These are phyloP conservation scores for Gremmenia infestans DNA, from an alignment of 2,329 filamentous ascomycete species.

Conservation along the genomic window DNA sequence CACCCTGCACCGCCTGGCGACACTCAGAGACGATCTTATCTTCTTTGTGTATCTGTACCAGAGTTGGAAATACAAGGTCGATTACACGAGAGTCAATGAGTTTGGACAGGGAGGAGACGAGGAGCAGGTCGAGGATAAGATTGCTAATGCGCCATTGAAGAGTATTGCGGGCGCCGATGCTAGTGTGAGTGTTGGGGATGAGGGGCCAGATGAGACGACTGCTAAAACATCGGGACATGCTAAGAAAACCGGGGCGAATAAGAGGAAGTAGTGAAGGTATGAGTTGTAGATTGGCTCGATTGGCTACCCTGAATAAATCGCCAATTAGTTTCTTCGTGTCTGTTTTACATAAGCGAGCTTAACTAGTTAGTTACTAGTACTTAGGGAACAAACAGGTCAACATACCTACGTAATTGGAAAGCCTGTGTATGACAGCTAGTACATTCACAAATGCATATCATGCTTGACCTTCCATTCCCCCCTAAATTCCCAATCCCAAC, in stretches of 20 bases:
- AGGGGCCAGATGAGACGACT: constrained; percentile 30
- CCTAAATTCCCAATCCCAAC: too few species aligned
- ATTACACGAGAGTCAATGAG: constrained; percentile 91
- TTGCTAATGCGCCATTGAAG: constrained; percentile 33
- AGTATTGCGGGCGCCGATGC: constrained; percentile 18
- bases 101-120: constrained; percentile 98
- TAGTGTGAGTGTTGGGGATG: constrained; percentile 22
- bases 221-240: constrained; percentile 45
- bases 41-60: constrained; percentile 99
- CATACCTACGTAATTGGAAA: neutral
- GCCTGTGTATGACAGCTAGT: too few species aligned
- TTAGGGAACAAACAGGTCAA: too few species aligned
- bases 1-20: constrained; percentile 83
- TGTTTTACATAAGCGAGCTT: neutral
- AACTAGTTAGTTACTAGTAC: too few species aligned
- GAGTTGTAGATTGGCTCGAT: neutral
- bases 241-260: constrained; percentile 41
- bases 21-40: constrained; percentile 90
- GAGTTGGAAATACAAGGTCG: constrained; percentile 84
- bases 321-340: neutral
- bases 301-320: neutral
- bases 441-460: too few species aligned
- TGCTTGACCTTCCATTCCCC: too few species aligned
- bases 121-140: constrained; percentile 55
- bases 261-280: constrained; percentile 39